Evolutionary conservation across 257 asterid genomes (phyloP), one percentile per base, ranked within the genome.

Genomic region (Solanum tarapatanum): DNA sequence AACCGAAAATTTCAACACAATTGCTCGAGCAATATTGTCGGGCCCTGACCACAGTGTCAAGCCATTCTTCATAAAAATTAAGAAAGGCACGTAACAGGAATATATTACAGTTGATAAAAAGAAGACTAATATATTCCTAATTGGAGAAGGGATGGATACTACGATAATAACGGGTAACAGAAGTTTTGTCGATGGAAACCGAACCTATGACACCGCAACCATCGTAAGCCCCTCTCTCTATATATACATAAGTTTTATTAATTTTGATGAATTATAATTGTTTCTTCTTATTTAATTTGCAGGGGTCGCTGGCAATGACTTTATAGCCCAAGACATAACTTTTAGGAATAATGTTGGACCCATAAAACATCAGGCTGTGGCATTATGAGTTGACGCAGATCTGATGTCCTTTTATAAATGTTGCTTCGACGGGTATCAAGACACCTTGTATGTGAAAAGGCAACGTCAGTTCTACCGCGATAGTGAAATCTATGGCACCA

Each of bases 281-380:
- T 11, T 13, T 69, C 5, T 69, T 1, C 7, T 69, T 26, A 69
- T 69, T 24, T 26, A 68, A 26, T 70, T 82, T 83, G 4, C 7
- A 86, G 89, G 12, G 21, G 26, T 89, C 6, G 2, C 1, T 0
- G 89, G 83, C 1, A 3, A 36, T 30, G 87, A 72, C 5, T 87
- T 82, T 82, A 86, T 24, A 14, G 83, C 66, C 2, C 33, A 55
- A 36, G 85, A 72, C 6, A 41, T 86, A 8, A 89, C 88, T 1
- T 83, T 89, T 70, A 30, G 83, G 26, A 89, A 89, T 68, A 24
- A 51, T 5, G 90, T 87, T 2, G 88, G 89, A 14, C 84, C 88
- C 0, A 0, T 0, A 7, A 45, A 19, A 32, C 16, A 4, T 2
- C 89, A 70, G 7, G 88, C 88, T 0, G 84, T 82, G 37, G 90